Base-by-base conservation (phyloP, 2,329 filamentous ascomycete genomes). In the Teratosphaeriaceae sp. region DNA sequence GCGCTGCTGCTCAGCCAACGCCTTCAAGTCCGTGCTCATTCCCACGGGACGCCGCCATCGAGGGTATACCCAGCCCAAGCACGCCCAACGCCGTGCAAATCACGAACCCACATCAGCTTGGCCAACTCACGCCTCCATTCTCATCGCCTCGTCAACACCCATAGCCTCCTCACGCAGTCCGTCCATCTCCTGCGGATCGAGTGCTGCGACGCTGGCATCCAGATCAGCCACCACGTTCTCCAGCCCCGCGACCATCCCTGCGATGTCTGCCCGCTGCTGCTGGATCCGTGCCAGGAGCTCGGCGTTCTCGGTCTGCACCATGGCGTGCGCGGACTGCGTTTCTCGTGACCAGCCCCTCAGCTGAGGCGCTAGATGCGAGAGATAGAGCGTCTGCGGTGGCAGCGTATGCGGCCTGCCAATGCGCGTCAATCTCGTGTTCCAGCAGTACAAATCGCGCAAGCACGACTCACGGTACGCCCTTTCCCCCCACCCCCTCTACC, bases 341-440 rank as follows among this genome's bases (percentile, higher is more conserved):
- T 69, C 60, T n/a, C 62, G 57, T 18, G 73, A 68, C 38, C 73
- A 71, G 49, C 72, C 65, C 33, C 69, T 63, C 38, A 82, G 63
- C 45, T 76, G 75, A 0, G 78, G 76, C 38, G 70, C 68, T 3
- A 82, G 62, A 58, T 81, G 76, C n/a, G 78, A 75, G 15, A 71
- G 65, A 47, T 78, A 75, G 9, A 82, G 65, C 37, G 75, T 70
- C 21, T 72, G 64, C 1, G 78, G 75, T 0, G 74, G 68, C 16
- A 81, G 65, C 0, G 72, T 78, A 61, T 82, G 79, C 15, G 76
- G 74, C 24, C 76, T 80, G 47, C 19, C 16, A 29, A 40, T 21
- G 31, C 21, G 12, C 35, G n/a, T n/a, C n/a, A n/a, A n/a, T n/a
- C n/a, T n/a, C n/a, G n/a, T n/a, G n/a, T n/a, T n/a, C n/a, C n/a